Base-by-base conservation (phyloP, 768 basidiomycete species). In the Panellus pusillus region DNA sequence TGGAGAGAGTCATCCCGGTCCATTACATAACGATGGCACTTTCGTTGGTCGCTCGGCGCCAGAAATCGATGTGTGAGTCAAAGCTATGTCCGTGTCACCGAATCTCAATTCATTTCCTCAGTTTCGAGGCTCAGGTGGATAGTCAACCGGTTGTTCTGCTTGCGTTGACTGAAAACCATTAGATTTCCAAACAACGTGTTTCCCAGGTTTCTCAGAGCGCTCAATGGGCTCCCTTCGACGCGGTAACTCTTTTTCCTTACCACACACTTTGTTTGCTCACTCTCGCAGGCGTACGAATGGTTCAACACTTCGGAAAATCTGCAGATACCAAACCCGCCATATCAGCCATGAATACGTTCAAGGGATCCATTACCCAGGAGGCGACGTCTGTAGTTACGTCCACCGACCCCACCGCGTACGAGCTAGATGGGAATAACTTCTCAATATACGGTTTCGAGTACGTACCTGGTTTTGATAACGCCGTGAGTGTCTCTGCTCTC, bases 1-100 rank as follows among this genome's bases (percentile, higher is more conserved):
- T 11, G 84, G 84, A 31, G 89, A 95, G 70, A 76, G 84, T n/a
- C 94, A 97, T 70, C 95, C 95, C 2, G 95, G 95, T 6, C 94
- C 95, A n/a, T 70, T 81, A 46, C 83, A 86, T 54, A 56, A 72
- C 0, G 88, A 95, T 58, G 92, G 92, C 27, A 77, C 84, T 2
- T 95, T 81, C 63, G 82, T 88, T 17, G 93, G 92, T 6, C 82
- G 93, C 48, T 68, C 86, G 27, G 89, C 93, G 6, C 93, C 93
- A 2, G 93, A 96, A 68, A 93, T 96, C 40, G 93, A 96, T 75
- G 76, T 93, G 27, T 85, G 94, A 63, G 93, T 42, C 27, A 19
- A 15, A 42, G 20, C 18, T 19, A 50, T 13, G 29, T 18, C 7
- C 7, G 8, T 12, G 45, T n/a, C 9, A n/a, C 29, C 28, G 19